A percentile compares a stretch with the other conserved stretches of the same genome.
Conservation (phyloP, 208 protist genomes). For the Herpetomonas tarakana region DNA sequence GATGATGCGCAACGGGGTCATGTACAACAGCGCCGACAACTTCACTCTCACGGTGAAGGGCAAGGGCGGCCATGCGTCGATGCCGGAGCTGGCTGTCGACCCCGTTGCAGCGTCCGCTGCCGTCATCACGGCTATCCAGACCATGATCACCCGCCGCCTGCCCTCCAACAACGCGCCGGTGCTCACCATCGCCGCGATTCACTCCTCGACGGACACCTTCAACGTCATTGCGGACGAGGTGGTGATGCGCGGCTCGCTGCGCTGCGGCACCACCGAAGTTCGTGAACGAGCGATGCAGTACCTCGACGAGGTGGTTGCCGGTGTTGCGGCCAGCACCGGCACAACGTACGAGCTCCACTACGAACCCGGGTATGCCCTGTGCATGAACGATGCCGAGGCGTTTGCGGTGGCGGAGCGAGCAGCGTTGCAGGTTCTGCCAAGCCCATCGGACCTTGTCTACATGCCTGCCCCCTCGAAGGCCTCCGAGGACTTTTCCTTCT, state of each 20-base stretch:
- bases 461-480: conserved; percentile 20
- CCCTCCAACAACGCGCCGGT: conserved; percentile 33
- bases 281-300: conserved; percentile 20
- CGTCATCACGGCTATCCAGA: conserved; percentile 43
- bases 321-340: conserved; percentile 23
- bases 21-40: conserved; percentile 25
- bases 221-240: conserved; percentile 58
- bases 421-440: conserved; percentile 21
- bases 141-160: conserved; percentile 45
- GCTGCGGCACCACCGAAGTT: conserved; percentile 27
- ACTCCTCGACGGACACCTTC: conserved; percentile 39
- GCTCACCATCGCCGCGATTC: conserved; percentile 33
- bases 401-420: conserved; percentile 35
- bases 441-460: conserved; percentile 22
- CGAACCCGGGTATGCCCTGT: conserved; percentile 39
- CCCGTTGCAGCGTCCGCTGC: conserved; percentile 38
- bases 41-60: conserved; percentile 36
- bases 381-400: conserved; percentile 33
- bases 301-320: conserved; percentile 27
- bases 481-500: conserved; percentile 51
- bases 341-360: conserved; percentile 27
- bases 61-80: conserved; percentile 53
- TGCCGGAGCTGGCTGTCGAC: conserved; percentile 50
- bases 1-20: conserved; percentile 18
- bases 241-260: conserved; percentile 44